phyloP scores from a whole-genome alignment of 768 basidiomycete genomes.

The Panaeolus papilionaceus region DNA sequence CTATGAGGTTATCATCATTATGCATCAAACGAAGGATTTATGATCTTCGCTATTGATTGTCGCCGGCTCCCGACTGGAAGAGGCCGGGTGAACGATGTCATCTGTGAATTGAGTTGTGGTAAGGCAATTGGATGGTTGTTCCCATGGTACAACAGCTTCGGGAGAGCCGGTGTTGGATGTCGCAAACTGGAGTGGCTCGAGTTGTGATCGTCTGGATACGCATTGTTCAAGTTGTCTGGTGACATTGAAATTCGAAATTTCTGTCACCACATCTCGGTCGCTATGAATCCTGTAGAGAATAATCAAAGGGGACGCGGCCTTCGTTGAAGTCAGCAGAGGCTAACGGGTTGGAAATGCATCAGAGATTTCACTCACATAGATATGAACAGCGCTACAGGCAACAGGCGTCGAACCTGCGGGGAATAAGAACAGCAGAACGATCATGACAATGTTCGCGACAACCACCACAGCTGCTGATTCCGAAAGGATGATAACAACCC shows the following conservation, averaged over 20 bases:
- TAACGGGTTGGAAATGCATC: not conserved
- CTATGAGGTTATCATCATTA: too few relatives aligned
- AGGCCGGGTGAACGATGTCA: too few relatives aligned
- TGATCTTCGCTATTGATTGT: too few relatives aligned
- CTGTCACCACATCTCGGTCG: not conserved
- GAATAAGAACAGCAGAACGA: not conserved
- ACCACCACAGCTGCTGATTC: slow-evolving; percentile 1
- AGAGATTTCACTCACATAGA: not conserved
- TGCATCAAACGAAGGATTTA: too few relatives aligned
- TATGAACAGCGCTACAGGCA: not conserved
- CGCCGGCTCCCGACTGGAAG: not conserved
- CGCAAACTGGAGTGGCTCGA: not conserved
- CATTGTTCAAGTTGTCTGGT: not conserved
- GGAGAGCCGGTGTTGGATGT: not conserved
- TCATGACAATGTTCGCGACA: not conserved
- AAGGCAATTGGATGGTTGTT: not conserved
- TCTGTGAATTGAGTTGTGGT: too few relatives aligned
- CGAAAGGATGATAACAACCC: not conserved
- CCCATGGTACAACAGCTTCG: not conserved
- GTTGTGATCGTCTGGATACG: not conserved
- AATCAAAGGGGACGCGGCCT: slow-evolving; percentile 1
- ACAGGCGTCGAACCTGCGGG: not conserved
- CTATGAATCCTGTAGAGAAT: not conserved
- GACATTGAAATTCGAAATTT: not conserved
- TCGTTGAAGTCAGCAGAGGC: not conserved